Evolutionary conservation across 2,329 filamentous ascomycete genomes (phyloP).

Genomic region (Aspergillus sp.): DNA sequence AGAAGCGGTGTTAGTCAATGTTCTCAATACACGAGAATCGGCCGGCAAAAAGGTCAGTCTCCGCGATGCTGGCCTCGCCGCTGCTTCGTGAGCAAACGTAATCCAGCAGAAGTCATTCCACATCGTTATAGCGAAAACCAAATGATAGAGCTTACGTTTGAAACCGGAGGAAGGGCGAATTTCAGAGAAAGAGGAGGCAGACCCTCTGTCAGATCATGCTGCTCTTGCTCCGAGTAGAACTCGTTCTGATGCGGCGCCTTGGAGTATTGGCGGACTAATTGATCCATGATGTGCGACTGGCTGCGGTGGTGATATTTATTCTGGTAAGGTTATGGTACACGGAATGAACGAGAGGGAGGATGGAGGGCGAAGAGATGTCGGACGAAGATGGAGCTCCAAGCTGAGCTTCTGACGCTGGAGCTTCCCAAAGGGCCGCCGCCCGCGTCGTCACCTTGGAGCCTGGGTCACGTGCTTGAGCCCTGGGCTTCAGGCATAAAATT

Average conservation of each 20-base stretch:
- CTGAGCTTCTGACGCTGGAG: constrained; percentile 21
- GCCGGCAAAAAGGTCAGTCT: not conserved
- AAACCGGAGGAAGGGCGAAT: constrained; percentile 91
- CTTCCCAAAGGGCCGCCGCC: constrained; percentile 10
- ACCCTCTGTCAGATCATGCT: constrained; percentile 70
- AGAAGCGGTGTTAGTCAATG: constrained; percentile 14
- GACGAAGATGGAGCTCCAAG: constrained; percentile 13
- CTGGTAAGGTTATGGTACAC: not conserved
- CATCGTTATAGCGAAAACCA: not conserved
- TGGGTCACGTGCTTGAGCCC: constrained; percentile 18
- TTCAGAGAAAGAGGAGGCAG: constrained; percentile 80
- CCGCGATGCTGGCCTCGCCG: not conserved
- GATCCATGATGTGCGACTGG: constrained; percentile 67
- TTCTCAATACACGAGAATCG: not conserved
- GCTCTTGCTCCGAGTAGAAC: constrained; percentile 68
- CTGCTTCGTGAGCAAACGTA: not conserved
- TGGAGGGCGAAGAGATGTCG: constrained; percentile 9
- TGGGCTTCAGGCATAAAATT: constrained; percentile 3
- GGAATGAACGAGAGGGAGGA: not conserved
- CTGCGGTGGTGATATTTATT: not conserved
- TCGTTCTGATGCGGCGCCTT: constrained; percentile 73
- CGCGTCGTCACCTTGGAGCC: constrained; percentile 15
- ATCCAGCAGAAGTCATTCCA: not conserved
- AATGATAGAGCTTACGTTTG: constrained; percentile 65
- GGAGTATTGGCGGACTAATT: constrained; percentile 89